Evolutionary conservation across 1,284 basidiomycete species (phyloP).

Genomic region (Sporisorium sorghi): DNA sequence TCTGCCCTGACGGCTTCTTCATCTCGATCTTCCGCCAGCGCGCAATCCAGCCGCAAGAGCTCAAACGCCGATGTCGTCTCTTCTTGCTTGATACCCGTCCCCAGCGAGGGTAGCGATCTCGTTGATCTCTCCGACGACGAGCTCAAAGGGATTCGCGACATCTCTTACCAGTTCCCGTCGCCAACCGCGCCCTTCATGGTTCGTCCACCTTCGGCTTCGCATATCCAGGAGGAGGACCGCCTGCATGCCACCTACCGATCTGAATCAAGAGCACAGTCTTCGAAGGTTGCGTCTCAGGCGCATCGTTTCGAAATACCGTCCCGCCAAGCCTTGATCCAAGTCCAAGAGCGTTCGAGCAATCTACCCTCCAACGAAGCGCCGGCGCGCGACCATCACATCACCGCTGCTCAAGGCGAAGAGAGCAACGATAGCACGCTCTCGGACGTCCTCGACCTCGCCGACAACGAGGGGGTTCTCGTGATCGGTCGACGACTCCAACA

Average conservation of each 20-base stretch:
- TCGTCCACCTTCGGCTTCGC: neutral
- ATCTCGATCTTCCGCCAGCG: conserved; percentile 17
- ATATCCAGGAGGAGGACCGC: neutral
- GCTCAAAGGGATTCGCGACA: conserved; percentile 27
- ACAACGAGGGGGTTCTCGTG: conserved; percentile 17
- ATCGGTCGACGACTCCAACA: conserved; percentile 3
- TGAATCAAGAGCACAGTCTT: neutral
- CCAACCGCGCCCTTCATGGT: conserved; percentile 6
- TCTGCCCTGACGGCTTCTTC: conserved; percentile 19
- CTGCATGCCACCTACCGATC: conserved; percentile 7
- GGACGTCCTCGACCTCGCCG: conserved; percentile 36
- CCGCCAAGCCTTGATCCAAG: conserved; percentile 4
- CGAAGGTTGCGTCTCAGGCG: neutral
- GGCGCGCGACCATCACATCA: neutral
- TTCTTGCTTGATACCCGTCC: neutral
- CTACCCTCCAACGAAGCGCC: neutral
- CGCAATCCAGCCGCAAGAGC: conserved; percentile 11
- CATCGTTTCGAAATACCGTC: neutral
- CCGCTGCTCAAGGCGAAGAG: conserved; percentile 13
- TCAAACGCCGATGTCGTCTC: neutral
- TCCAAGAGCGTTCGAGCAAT: conserved; percentile 4
- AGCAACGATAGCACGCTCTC: conserved; percentile 33
- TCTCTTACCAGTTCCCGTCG: conserved; percentile 31
- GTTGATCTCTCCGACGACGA: conserved; percentile 27
- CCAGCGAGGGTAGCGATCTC: conserved; percentile 12